Percentiles rank a stretch among this genome's conserved stretches.
Evolutionary conservation across 352 stramenopile genomes (phyloP).

Genomic region (Chrysophaeum taylorii): DNA sequence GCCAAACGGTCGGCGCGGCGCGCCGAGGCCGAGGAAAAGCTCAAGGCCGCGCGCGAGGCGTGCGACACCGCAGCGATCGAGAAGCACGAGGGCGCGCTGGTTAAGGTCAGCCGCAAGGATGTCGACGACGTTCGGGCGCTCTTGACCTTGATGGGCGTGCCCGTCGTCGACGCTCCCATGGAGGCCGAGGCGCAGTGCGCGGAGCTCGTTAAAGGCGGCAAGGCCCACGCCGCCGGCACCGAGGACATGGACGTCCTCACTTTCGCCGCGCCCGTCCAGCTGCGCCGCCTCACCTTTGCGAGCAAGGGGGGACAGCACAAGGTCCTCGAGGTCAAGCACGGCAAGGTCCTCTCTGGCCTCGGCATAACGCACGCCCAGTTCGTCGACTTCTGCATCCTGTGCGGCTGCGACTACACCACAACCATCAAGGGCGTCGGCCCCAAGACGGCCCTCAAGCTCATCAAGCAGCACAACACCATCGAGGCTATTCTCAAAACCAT

Average conservation of each 20-base stretch:
- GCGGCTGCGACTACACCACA: conserved; percentile 96
- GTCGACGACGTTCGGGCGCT: conserved; percentile 22
- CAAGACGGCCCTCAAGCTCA: conserved; percentile 91
- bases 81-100: conserved; percentile 31
- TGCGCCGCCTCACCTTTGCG: conserved; percentile 67
- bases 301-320: conserved; percentile 36
- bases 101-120: conserved; percentile 10
- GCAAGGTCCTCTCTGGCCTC: conserved; percentile 79
- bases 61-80: conserved; percentile 51
- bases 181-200: conserved; percentile 97
- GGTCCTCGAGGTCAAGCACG: conserved; percentile 43
- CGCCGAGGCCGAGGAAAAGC: conserved; percentile 63
- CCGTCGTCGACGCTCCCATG: conserved; percentile 86
- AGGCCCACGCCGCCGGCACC: conserved; percentile 85
- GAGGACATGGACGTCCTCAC: conserved; percentile 99
- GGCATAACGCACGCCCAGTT: conserved; percentile 86
- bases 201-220: conserved; percentile 72
- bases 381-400: conserved; percentile 97
- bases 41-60: conserved; percentile 51
- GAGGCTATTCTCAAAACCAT: conserved; percentile 87
- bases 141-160: conserved; percentile 83
- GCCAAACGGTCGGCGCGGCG: conserved; percentile 77
- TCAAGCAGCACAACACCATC: conserved; percentile 87
- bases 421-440: conserved; percentile 92
- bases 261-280: conserved; percentile 87